Base-by-base conservation (phyloP, 140 eudicot genomes). In the Stevia rebaudiana region DNA sequence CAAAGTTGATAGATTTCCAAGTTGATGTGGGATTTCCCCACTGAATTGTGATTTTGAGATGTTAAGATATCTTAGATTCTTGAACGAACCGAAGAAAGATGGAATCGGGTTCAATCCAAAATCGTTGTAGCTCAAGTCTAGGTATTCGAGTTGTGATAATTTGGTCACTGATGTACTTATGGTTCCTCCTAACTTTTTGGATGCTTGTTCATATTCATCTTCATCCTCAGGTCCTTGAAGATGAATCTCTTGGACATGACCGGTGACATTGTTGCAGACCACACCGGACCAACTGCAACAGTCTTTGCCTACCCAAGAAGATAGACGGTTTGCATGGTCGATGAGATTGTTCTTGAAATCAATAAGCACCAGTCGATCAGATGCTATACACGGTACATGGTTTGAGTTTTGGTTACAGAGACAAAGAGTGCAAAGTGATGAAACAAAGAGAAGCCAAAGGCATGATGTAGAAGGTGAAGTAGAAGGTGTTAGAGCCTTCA, bases 211-310 rank as follows among this genome's bases (percentile, higher is more conserved):
- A 0, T 60, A 10, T 37, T 70, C 63, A 2, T 71, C 64, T 24
- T 70, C 61, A 8, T 13, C 53, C 11, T 56, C 61, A 10, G 66
- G 75, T 24, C 74, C 74, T 44, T 71, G 71, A 13, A 75, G 80
- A 24, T 17, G 71, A 61, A 75, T 23, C 60, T 60, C 70, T 13
- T 59, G 35, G 17, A 75, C 60, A 1, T 42, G 65, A 28, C 66
- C 61, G 1, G 74, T 74, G 64, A 23, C 8, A 15, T 67, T 67
- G 47, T 65, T 49, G 19, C 76, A 75, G 6, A 55, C 62, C 12
- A 75, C 76, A 11, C 80, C 72, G 13, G 65, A 64, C 80, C 80
- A 69, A 13, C 18, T 36, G 44, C 80, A 75, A 30, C 75, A 75
- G 7, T 75, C 71, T 6, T 51, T 24, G 12, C 80, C 80, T 11